phyloP scores from a whole-genome alignment of 2,329 filamentous ascomycete genomes.

The Alternaria ethzedia region DNA sequence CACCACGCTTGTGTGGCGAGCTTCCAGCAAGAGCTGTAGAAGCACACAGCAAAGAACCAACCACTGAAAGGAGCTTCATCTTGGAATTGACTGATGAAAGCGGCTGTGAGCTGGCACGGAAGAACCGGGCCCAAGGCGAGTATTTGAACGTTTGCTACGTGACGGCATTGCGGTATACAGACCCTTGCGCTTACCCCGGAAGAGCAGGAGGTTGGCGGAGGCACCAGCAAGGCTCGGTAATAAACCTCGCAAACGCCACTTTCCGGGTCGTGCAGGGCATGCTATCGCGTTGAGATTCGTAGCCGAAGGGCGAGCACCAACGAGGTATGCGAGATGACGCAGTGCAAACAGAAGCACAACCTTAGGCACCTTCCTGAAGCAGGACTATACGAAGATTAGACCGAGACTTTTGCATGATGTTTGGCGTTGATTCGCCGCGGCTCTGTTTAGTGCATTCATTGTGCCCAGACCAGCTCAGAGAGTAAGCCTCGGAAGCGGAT shows the following conservation, averaged over 20 bases:
- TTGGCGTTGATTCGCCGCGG: conserved; percentile 8
- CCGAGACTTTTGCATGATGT: background rate
- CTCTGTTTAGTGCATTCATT: background rate
- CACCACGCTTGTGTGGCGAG: conserved; percentile 34
- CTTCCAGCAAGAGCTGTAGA: conserved; percentile 38
- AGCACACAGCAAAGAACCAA: conserved; percentile 37
- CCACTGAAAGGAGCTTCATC: conserved; percentile 42
- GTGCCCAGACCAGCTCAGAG: background rate
- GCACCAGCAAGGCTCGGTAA: background rate
- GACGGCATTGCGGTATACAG: conserved; percentile 16
- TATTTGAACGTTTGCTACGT: conserved; percentile 26
- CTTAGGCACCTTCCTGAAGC: conserved; percentile 24
- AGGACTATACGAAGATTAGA: conserved; percentile 1
- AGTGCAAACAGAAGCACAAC: background rate
- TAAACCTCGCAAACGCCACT: conserved; percentile 2
- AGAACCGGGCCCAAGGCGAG: background rate
- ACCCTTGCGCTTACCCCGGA: conserved; percentile 21
- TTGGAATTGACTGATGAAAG: conserved; percentile 20
- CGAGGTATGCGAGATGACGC: conserved; percentile 14
- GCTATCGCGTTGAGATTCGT: conserved; percentile 1
- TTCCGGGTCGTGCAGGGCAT: conserved; percentile 1
- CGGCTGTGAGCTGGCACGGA: background rate
- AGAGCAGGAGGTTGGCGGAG: conserved; percentile 20
- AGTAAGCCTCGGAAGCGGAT: conserved; percentile 20
- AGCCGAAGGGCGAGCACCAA: background rate